Evolutionary conservation across 164 flowering plant genomes (phyloP).

Genomic region (Santalum album): DNA sequence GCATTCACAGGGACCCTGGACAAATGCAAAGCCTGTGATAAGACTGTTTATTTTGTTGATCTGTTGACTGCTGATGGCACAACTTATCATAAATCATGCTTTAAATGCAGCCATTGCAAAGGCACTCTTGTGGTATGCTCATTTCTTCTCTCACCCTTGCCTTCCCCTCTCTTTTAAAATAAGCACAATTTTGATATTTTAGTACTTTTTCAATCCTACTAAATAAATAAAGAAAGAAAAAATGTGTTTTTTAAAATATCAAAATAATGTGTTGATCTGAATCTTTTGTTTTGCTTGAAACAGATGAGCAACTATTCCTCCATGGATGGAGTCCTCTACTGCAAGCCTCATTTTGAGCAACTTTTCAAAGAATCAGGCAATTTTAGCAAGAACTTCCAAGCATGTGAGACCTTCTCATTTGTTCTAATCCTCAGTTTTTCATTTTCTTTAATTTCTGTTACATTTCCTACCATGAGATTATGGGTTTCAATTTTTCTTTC

Average conservation of each 20-base stretch:
- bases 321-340: slow-evolving; percentile 72
- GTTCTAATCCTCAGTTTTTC: neutral
- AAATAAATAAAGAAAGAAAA: no score
- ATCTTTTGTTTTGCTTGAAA: neutral
- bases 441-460: no score
- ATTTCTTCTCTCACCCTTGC: neutral
- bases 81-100: slow-evolving; percentile 56
- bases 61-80: slow-evolving; percentile 53
- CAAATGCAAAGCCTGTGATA: slow-evolving; percentile 65
- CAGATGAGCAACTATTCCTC: slow-evolving; percentile 67
- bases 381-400: slow-evolving; percentile 61
- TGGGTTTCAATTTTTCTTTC: neutral
- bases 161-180: neutral
- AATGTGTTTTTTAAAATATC: no score
- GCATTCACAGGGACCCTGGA: slow-evolving; percentile 61
- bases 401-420: slow-evolving; percentile 16
- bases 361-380: slow-evolving; percentile 70
- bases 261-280: no score
- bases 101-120: slow-evolving; percentile 69
- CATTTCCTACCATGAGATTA: neutral
- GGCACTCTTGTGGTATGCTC: slow-evolving; percentile 51
- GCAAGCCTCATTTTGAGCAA: slow-evolving; percentile 69
- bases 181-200: no score
- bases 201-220: no score
- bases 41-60: slow-evolving; percentile 62